A percentile compares a stretch with the other conserved stretches of the same genome.
These are phyloP conservation scores for Fusarium phyllophilum DNA, from an alignment of 2,329 filamentous ascomycete species.

Conservation along the genomic window DNA sequence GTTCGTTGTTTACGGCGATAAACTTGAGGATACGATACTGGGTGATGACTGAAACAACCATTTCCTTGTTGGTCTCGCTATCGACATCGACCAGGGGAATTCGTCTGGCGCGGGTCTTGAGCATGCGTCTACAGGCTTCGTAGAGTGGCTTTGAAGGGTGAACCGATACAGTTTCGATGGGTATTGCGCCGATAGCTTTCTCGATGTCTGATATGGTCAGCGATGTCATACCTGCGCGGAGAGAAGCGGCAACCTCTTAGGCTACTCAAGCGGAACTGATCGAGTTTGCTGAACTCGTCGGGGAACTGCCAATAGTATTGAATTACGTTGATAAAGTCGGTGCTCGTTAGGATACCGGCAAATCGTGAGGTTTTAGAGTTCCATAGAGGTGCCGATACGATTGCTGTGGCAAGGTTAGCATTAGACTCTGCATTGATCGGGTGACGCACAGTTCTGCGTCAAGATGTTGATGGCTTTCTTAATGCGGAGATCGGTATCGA, in stretches of 20 bases:
- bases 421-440: conserved; percentile 1
- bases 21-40: conserved; percentile 99
- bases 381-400: conserved; percentile 97
- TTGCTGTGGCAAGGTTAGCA: conserved; percentile 67
- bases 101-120: conserved; percentile 89
- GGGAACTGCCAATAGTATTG: conserved; percentile 99
- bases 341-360: conserved; percentile 92
- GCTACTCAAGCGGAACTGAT: conserved; percentile 92
- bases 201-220: conserved; percentile 78
- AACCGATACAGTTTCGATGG: conserved; percentile 95
- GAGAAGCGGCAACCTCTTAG: conserved; percentile 72
- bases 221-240: conserved; percentile 7
- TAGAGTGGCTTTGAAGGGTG: conserved; percentile 91
- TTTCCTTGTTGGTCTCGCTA: conserved; percentile 90
- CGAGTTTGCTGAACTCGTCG: conserved; percentile 86
- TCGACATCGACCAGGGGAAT: conserved; percentile 95
- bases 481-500: conserved; percentile 94
- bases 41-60: conserved; percentile 95
- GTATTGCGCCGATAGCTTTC: conserved; percentile 87
- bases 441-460: conserved; percentile 84
- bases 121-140: conserved; percentile 94
- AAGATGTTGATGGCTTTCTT: conserved; percentile 97
- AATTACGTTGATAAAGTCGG: conserved; percentile 98
- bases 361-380: conserved; percentile 93
- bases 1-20: conserved; percentile 90